Evolutionary conservation across 768 basidiomycete genomes (phyloP).

Genomic region (Lactarius hengduanensis): DNA sequence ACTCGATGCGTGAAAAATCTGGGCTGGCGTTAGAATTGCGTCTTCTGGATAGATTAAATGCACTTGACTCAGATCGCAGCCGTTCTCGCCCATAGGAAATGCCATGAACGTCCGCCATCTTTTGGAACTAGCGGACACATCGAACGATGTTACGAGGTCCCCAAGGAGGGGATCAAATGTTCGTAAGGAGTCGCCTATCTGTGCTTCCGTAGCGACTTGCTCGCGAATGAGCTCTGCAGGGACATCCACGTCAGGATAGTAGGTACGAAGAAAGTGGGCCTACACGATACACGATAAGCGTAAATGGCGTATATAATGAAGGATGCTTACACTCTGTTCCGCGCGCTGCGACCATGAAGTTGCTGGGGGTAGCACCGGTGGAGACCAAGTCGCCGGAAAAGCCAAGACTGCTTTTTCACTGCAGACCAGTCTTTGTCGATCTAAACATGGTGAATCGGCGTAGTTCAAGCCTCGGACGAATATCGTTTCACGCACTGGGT

Average conservation of each 20-base stretch:
- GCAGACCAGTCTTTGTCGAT: conserved; percentile 33
- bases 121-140: conserved; percentile 33
- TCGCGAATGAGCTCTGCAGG: conserved; percentile 61
- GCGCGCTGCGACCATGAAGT: conserved; percentile 47
- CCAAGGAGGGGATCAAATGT: conserved; percentile 59
- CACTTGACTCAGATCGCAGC: conserved; percentile 58
- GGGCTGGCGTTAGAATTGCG: background rate
- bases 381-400: conserved; percentile 58
- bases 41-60: background rate
- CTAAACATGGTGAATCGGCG: conserved; percentile 32
- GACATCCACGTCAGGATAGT: conserved; percentile 72
- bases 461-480: background rate
- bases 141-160: conserved; percentile 48
- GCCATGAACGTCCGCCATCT: conserved; percentile 40
- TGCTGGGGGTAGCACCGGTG: conserved; percentile 35
- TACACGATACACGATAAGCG: conserved; percentile 33
- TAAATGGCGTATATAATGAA: conserved; percentile 9
- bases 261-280: conserved; percentile 71
- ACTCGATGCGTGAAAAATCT: conserved; percentile 53
- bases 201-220: conserved; percentile 51
- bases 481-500: background rate
- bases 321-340: conserved; percentile 62
- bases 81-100: conserved; percentile 66
- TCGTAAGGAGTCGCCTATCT: conserved; percentile 36
- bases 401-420: conserved; percentile 41